phyloP scores from a whole-genome alignment of 257 asterid genomes.

The Scutellaria barbata region DNA sequence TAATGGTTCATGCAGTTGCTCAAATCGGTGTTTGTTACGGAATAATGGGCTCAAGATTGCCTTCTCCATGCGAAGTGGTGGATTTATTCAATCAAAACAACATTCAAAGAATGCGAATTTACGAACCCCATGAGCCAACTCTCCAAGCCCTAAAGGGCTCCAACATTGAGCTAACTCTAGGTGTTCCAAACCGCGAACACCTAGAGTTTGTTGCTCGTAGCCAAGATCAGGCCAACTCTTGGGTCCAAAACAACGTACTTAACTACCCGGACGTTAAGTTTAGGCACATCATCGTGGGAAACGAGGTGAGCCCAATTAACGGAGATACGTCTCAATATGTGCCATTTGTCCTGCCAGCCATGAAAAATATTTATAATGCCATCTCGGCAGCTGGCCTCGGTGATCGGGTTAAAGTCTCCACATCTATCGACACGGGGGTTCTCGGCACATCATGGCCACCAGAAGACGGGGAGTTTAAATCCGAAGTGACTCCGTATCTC shows the following conservation, averaged over 20 bases:
- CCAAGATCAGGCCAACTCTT: constrained; percentile 31
- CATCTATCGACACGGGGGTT: background rate
- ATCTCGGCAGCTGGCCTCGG: constrained; percentile 24
- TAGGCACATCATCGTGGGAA: constrained; percentile 38
- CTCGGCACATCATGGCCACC: constrained; percentile 12
- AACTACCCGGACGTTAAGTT: constrained; percentile 27
- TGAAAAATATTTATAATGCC: constrained; percentile 14
- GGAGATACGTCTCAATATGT: background rate
- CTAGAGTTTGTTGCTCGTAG: constrained; percentile 22
- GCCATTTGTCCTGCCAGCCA: constrained; percentile 28
- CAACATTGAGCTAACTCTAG: constrained; percentile 37
- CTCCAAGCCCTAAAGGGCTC: constrained; percentile 39
- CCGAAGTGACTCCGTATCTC: constrained; percentile 6
- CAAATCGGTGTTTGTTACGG: constrained; percentile 38
- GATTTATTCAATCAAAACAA: constrained; percentile 27
- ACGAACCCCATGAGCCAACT: constrained; percentile 32
- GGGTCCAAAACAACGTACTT: constrained; percentile 39
- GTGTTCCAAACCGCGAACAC: constrained; percentile 35
- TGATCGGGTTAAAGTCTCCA: constrained; percentile 25
- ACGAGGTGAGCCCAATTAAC: constrained; percentile 36
- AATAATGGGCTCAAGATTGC: constrained; percentile 22
- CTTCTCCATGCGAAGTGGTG: constrained; percentile 34
- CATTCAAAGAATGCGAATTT: constrained; percentile 37
- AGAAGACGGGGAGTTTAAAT: constrained; percentile 1
- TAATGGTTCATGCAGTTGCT: constrained; percentile 15